Conservation (phyloP, 352 stramenopile species). For the Plasmopara halstedii region DNA sequence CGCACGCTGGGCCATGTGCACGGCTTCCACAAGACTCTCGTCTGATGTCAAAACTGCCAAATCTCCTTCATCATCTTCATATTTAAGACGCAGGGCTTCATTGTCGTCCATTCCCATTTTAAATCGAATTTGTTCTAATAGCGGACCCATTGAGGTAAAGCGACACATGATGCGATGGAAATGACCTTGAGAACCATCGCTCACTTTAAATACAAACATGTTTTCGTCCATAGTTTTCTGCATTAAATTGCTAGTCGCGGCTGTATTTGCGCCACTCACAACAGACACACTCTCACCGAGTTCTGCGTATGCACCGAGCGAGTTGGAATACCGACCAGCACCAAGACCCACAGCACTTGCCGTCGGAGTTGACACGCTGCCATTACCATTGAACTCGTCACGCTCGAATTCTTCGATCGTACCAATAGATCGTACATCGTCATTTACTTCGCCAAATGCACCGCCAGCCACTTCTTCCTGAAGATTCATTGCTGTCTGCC, state of each 20-base stretch:
- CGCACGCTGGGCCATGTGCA: slow-evolving; percentile 76
- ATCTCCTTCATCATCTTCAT: slow-evolving; percentile 85
- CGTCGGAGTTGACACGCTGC: slow-evolving; percentile 20
- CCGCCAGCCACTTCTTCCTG: slow-evolving; percentile 71
- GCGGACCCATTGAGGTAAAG: slow-evolving; percentile 54
- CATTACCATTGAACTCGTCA: slow-evolving; percentile 53
- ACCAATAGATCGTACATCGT: slow-evolving; percentile 73
- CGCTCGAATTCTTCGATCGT: slow-evolving; percentile 88
- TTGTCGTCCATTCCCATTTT: slow-evolving; percentile 62
- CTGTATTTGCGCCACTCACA: slow-evolving; percentile 71
- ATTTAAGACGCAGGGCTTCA: slow-evolving; percentile 74
- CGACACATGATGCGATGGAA: slow-evolving; percentile 82
- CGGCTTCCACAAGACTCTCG: slow-evolving; percentile 78
- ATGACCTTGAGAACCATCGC: slow-evolving; percentile 64
- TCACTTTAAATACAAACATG: slow-evolving; percentile 86
- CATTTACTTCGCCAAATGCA: slow-evolving; percentile 51
- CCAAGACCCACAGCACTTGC: slow-evolving; percentile 31
- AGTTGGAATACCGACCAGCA: slow-evolving; percentile 36
- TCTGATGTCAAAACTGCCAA: slow-evolving; percentile 77
- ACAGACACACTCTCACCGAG: slow-evolving; percentile 83
- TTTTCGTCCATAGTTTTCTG: slow-evolving; percentile 56
- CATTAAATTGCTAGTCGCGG: slow-evolving; percentile 66
- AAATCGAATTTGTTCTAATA: slow-evolving; percentile 75
- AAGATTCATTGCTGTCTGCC: slow-evolving; percentile 81
- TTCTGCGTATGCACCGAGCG: slow-evolving; percentile 66